A percentile compares a stretch with the other conserved stretches of the same genome.
phyloP scores from a whole-genome alignment of 2,329 filamentous ascomycete genomes.

The Remersonia thermophila region DNA sequence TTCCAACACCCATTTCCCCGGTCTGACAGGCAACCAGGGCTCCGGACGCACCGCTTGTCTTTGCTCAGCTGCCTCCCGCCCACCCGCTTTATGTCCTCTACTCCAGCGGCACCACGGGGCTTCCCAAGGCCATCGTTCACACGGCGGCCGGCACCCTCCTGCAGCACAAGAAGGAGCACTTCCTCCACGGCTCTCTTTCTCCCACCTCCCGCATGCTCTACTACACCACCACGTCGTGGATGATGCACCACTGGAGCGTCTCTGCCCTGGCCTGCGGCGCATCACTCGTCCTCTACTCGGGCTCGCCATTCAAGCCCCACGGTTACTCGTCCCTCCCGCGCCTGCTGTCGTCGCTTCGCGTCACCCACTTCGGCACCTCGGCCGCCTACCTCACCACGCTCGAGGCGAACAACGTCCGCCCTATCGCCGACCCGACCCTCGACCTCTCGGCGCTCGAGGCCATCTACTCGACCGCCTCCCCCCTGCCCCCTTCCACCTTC shows the following conservation, averaged over 20 bases:
- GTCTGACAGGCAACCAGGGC: constrained; percentile 20
- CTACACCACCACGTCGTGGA: constrained; percentile 93
- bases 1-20: background rate
- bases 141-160: constrained; percentile 80
- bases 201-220: constrained; percentile 70
- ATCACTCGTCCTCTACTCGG: constrained; percentile 80
- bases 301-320: constrained; percentile 73
- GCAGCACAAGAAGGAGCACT: constrained; percentile 95
- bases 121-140: constrained; percentile 90
- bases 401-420: constrained; percentile 62
- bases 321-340: constrained; percentile 72
- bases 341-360: constrained; percentile 65
- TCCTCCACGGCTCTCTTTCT: constrained; percentile 71
- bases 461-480: constrained; percentile 89
- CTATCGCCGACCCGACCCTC: constrained; percentile 38
- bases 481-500: constrained; percentile 86
- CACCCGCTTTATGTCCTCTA: constrained; percentile 92
- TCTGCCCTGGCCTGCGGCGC: constrained; percentile 73
- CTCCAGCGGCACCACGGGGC: constrained; percentile 75
- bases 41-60: constrained; percentile 39
- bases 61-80: constrained; percentile 68
- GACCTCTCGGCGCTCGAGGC: constrained; percentile 58
- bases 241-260: constrained; percentile 99
- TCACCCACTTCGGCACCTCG: constrained; percentile 90
- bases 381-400: constrained; percentile 87